phyloP scores from a whole-genome alignment of 805 yeast genomes.

The Zygosaccharomyces bisporus region DNA sequence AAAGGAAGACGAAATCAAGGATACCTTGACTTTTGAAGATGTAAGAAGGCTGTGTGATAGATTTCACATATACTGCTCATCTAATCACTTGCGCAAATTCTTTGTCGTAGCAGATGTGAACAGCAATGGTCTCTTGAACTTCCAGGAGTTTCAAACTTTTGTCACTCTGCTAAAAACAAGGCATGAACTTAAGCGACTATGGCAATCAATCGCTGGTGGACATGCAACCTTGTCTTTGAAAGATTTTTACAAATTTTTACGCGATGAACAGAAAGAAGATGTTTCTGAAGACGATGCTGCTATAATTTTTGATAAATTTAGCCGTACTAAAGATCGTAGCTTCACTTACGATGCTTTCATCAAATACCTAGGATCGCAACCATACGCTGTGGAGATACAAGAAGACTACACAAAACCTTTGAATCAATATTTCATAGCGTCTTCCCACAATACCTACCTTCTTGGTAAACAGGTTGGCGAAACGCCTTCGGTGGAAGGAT shows the following conservation, averaged over 20 bases:
- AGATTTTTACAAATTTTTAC: slow-evolving; percentile 45
- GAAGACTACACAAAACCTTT: slow-evolving; percentile 58
- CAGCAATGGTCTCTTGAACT: slow-evolving; percentile 51
- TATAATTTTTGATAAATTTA: slow-evolving; percentile 41
- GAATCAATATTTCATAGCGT: slow-evolving; percentile 82
- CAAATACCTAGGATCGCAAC: slow-evolving; percentile 34
- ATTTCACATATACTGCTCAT: slow-evolving; percentile 68
- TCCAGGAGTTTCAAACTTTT: slow-evolving; percentile 70
- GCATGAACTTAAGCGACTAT: slow-evolving; percentile 54
- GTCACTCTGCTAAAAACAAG: slow-evolving; percentile 65
- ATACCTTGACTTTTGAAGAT: slow-evolving; percentile 56
- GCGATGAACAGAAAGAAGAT: slow-evolving; percentile 46
- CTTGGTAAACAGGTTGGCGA: slow-evolving; percentile 87
- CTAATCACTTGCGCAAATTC: slow-evolving; percentile 38
- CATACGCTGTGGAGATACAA: slow-evolving; percentile 20
- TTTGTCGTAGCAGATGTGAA: slow-evolving; percentile 55
- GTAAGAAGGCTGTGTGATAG: slow-evolving; percentile 61
- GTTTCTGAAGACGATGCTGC: slow-evolving; percentile 29
- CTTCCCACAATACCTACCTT: slow-evolving; percentile 92
- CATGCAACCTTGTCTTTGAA: slow-evolving; percentile 24
- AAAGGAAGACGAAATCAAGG: slow-evolving; percentile 36
- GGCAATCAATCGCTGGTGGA: slow-evolving; percentile 36
- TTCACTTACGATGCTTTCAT: slow-evolving; percentile 25
- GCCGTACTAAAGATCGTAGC: slow-evolving; percentile 15
- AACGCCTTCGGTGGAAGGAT: slow-evolving; percentile 83